Evolutionary conservation across 768 basidiomycete genomes (phyloP).

Genomic region (Kwoniella shandongensis): DNA sequence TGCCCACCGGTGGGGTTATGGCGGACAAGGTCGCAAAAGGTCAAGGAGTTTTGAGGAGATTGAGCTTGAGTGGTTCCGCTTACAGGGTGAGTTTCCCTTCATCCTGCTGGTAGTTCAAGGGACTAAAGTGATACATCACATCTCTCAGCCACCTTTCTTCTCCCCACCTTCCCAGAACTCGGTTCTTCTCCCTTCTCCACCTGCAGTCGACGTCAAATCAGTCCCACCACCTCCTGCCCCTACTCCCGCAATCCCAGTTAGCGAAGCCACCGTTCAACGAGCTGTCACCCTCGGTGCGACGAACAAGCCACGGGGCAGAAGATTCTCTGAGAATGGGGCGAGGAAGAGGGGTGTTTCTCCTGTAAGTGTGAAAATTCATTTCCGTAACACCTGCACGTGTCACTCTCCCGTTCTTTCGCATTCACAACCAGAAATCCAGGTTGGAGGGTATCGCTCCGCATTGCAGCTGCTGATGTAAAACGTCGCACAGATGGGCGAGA

Average conservation of each 20-base stretch:
- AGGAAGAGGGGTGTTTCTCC: conserved; percentile 48
- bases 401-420: too few relatives aligned
- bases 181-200: conserved; percentile 13
- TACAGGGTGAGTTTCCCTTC: conserved; percentile 29
- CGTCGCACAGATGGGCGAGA: conserved; percentile 49
- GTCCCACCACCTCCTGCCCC: conserved; percentile 9
- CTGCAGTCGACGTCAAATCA: neutral
- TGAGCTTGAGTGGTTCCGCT: conserved; percentile 31
- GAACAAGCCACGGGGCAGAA: conserved; percentile 20
- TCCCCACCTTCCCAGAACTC: conserved; percentile 21
- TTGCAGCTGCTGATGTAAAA: too few relatives aligned
- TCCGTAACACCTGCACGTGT: neutral
- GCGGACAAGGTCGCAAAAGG: conserved; percentile 46
- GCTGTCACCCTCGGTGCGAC: conserved; percentile 10
- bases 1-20: conserved; percentile 30
- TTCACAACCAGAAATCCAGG: too few relatives aligned
- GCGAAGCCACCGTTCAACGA: conserved; percentile 7
- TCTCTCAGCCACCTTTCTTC: conserved; percentile 21
- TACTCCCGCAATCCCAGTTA: conserved; percentile 3
- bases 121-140: neutral
- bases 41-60: conserved; percentile 42
- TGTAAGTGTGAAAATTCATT: conserved; percentile 25
- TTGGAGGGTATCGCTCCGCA: too few relatives aligned
- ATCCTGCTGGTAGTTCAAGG: neutral
- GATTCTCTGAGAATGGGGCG: conserved; percentile 33